Base-by-base conservation (phyloP, 495 filamentous ascomycete species). In the Cercophora scortea region DNA sequence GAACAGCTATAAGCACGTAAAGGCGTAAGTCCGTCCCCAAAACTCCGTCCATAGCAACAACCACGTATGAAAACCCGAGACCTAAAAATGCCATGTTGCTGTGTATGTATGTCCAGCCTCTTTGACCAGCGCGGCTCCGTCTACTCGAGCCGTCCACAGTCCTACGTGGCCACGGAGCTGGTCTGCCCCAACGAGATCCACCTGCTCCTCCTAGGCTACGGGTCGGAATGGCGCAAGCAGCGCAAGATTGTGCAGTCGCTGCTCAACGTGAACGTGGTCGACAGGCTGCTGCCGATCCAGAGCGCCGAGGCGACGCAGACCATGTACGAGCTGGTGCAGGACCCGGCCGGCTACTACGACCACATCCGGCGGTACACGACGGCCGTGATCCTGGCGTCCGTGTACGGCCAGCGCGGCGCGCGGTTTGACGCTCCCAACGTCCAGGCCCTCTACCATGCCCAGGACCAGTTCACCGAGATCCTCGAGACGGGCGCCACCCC, bases 131-230 rank as follows among this genome's bases (percentile, higher is more conserved):
- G 42, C 10, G 42, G 42, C 13, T 15, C 42, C 13, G 17, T n/a
- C 12, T 44, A 44, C 42, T 44, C 42, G 17, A 16, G n/a, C 42
- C 42, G 42, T 3, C 42, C 42, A 8, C 42, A 16, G 8, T 13
- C 12, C 42, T 19, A 44, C 42, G 8, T 44, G 17, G 42, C 42
- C 13, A 44, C 42, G 17, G 1, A 15, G 16, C 42, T 44, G 4
- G 42, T 44, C 42, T 44, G 42, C 42, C 42, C 42, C 42, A 44
- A 44, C 42, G n/a, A 44, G 17, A 44, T 44, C 42, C 42, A 44
- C 42, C 10, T 44, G 13, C 17, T 44, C n/a, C 42, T 44, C 42
- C 42, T 44, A 4, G 13, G 13, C 42, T 44, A 44, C 42, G 42
- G 42, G 13, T 3, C 42, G 1, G 42, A 44, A 17, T 44, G 42